Evolutionary conservation across 1,284 basidiomycete species (phyloP), one percentile per base, ranked within the genome.

Genomic region (Sporisorium exsertum): DNA sequence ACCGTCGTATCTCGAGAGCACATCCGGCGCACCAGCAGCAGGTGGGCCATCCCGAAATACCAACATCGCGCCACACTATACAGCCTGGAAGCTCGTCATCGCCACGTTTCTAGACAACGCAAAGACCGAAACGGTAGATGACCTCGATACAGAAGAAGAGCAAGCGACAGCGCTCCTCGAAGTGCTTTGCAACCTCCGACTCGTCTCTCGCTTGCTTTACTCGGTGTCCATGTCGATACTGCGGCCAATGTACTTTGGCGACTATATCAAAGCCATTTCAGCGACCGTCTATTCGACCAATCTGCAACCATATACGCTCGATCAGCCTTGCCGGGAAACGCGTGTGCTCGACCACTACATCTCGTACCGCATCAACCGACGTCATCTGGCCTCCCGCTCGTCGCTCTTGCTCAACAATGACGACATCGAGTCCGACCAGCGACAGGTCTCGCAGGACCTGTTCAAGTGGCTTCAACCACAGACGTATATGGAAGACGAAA

Each of bases 391-490:
- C 4, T 51, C 53, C 0, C 69, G 60, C 24, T 72, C 69, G 2
- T 62, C 58, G 9, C 60, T 77, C 0, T 54, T 77, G 20, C 64
- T 77, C 47, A 67, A 62, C 59, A 67, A 77, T 37, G 73, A 77
- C 35, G 64, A 77, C 47, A 20, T 54, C 43, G 73, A 68, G n/a
- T 58, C 55, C 20, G 73, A 69, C 15, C 67, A 75, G 12, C 35
- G 60, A 18, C 72, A 75, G 42, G 64, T 75, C 4, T 58, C 49
- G 12, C 72, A 67, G 35, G 73, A 77, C 26, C 57, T 77, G 22
- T 77, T 77, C 59, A 69, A 66, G 16, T 77, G 73, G 73, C 45
- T 72, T 7, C 73, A 77, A 32, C 73, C 69, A 18, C 73, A 72
- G 49, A 72, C 73, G 0, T 68, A 61, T 29, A 63, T 72, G 52